phyloP scores from a whole-genome alignment of 177 flowering plant species.

The Vitis hybrid region DNA sequence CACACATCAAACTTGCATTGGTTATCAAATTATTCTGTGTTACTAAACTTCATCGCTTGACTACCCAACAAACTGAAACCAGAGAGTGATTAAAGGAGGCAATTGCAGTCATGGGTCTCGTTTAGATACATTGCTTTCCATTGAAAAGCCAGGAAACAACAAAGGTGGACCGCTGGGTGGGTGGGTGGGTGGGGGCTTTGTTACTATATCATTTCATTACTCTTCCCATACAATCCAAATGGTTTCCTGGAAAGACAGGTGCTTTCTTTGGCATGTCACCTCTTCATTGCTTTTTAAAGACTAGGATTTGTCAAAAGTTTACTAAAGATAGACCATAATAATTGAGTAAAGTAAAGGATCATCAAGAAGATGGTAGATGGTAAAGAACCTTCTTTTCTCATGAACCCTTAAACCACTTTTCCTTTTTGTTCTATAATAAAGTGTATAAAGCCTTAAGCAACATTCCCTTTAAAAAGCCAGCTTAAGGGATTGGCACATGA shows the following conservation, averaged over 20 bases:
- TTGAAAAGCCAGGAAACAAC: no score
- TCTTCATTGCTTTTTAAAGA: not conserved
- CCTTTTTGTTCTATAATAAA: not conserved
- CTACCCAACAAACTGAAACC: no score
- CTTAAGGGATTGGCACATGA: not conserved
- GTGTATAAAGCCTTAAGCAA: not conserved
- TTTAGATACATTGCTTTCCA: no score
- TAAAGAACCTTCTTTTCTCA: not conserved
- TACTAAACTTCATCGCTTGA: no score
- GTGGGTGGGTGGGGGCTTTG: no score
- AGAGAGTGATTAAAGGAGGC: no score
- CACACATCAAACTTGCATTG: no score
- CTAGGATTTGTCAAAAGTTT: conserved; percentile 4
- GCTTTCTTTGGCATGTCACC: not conserved
- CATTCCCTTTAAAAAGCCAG: not conserved
- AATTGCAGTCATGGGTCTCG: no score
- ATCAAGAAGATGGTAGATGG: not conserved
- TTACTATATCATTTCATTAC: no score
- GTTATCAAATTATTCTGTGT: no score
- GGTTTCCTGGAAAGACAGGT: not conserved
- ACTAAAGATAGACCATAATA: not conserved
- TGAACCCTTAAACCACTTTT: not conserved
- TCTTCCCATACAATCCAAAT: no score
- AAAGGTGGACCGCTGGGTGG: no score
- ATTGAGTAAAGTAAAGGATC: not conserved